A percentile compares a stretch with the other conserved stretches of the same genome.
These are phyloP conservation scores for Diaporthe sp. DNA, from an alignment of 2,329 filamentous ascomycete genomes.

Conservation along the genomic window DNA sequence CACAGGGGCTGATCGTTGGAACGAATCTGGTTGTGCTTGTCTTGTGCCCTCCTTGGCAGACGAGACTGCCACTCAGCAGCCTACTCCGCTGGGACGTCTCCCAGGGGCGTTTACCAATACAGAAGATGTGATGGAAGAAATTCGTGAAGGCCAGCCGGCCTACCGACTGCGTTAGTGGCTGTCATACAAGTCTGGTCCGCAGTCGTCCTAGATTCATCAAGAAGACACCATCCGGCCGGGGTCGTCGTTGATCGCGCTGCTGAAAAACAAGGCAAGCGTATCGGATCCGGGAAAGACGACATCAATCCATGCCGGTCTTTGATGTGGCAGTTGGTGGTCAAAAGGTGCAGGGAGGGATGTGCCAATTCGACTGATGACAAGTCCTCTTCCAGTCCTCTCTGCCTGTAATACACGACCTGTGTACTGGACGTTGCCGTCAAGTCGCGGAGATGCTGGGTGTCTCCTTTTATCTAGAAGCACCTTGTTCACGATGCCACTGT, in stretches of 20 bases:
- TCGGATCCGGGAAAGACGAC: not conserved
- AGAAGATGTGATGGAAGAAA: not conserved
- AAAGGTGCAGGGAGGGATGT: not conserved
- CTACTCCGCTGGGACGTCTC: not conserved
- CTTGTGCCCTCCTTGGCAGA: too few relatives aligned
- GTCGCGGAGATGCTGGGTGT: not conserved
- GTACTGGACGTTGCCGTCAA: not conserved
- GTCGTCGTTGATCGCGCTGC: not conserved
- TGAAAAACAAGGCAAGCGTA: not conserved
- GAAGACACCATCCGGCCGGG: not conserved
- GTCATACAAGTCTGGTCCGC: not conserved
- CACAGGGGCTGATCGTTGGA: not conserved
- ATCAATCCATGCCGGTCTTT: not conserved
- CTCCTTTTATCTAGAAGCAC: not conserved
- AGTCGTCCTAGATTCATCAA: too few relatives aligned
- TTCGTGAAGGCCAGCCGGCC: not conserved
- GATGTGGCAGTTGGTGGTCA: not conserved
- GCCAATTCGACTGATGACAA: not conserved
- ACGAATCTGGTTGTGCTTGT: too few relatives aligned
- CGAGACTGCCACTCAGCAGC: not conserved
- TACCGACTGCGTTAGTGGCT: not conserved
- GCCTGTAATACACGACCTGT: not conserved
- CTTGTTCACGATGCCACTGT: not conserved
- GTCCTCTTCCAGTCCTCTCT: not conserved
- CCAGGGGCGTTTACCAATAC: not conserved